A percentile compares a stretch with the other conserved stretches of the same genome.
Conservation (phyloP, 2,329 filamentous ascomycete species). For the Graphilbum ipis-grandicollis region DNA sequence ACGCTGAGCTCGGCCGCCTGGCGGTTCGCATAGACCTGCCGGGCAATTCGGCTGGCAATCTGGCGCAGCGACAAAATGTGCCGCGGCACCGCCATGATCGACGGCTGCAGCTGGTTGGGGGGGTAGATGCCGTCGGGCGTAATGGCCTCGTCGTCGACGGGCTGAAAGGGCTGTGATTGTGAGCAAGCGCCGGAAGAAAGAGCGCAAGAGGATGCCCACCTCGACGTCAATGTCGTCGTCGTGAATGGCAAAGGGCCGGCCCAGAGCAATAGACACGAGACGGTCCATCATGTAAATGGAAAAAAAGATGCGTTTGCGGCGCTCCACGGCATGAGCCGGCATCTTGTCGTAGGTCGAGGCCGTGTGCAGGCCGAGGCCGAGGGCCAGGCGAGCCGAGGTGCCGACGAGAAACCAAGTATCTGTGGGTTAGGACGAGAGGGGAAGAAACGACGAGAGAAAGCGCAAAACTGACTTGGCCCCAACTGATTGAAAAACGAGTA, state of each 20-base stretch:
- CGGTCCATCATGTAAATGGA: constrained; percentile 32
- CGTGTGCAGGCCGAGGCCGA: constrained; percentile 15
- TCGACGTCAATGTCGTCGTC: constrained; percentile 25
- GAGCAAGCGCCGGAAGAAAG: background rate
- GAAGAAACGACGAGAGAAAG: background rate
- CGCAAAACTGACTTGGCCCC: constrained; percentile 20
- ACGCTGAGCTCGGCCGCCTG: background rate
- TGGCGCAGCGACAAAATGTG: constrained; percentile 23
- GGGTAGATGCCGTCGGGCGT: constrained; percentile 10
- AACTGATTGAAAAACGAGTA: constrained; percentile 30
- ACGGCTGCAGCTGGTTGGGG: constrained; percentile 14
- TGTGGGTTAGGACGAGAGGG: background rate
- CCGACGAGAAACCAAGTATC: constrained; percentile 23
- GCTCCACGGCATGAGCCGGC: constrained; percentile 16
- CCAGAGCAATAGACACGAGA: constrained; percentile 24
- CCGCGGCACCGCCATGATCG: constrained; percentile 20
- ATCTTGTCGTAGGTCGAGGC: constrained; percentile 17
- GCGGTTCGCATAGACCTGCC: constrained; percentile 16
- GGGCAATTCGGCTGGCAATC: constrained; percentile 23
- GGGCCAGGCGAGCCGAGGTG: constrained; percentile 22
- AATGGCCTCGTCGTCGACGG: constrained; percentile 18
- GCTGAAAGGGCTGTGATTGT: constrained; percentile 17
- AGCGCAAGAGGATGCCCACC: background rate
- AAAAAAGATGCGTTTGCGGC: constrained; percentile 25
- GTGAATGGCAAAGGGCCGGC: constrained; percentile 25